Evolutionary conservation across 1,284 basidiomycete genomes (phyloP).

Genomic region (Cutaneotrichosporon sp.): DNA sequence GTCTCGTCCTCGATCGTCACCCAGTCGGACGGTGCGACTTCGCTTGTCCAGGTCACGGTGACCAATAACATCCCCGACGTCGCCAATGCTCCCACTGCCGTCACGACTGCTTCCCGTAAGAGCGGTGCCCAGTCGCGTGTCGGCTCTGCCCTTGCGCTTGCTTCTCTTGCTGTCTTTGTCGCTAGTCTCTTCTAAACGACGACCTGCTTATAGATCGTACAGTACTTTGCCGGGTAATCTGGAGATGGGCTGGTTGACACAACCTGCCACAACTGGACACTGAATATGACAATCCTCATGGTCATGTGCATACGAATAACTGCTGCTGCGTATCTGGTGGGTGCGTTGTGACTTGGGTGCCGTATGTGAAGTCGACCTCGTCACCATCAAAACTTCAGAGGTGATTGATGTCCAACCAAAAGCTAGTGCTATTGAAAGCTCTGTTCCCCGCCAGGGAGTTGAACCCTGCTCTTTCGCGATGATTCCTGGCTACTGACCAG

Average conservation of each 20-base stretch:
- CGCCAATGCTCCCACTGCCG: neutral
- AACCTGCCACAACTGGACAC: neutral
- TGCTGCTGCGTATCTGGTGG: neutral
- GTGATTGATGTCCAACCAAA: neutral
- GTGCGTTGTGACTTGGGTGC: no score
- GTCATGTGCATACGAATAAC: neutral
- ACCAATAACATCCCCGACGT: neutral
- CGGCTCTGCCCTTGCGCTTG: neutral
- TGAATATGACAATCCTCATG: slow-evolving; percentile 4
- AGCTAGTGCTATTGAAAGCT: neutral
- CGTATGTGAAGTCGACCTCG: no score
- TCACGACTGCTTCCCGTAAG: neutral
- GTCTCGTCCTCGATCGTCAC: neutral
- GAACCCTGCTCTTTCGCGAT: slow-evolving; percentile 8
- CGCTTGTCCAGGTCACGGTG: neutral
- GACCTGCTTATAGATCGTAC: neutral
- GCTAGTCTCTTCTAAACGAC: neutral
- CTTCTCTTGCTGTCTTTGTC: neutral
- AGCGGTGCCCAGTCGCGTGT: neutral
- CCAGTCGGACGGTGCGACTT: neutral
- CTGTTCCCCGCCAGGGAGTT: slow-evolving; percentile 6
- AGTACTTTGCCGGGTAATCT: neutral
- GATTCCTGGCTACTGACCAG: neutral
- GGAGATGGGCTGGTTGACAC: neutral
- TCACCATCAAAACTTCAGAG: neutral